These are phyloP conservation scores for Pseudozyma tsukubaensis DNA, from an alignment of 1,284 basidiomycete genomes.

Conservation along the genomic window DNA sequence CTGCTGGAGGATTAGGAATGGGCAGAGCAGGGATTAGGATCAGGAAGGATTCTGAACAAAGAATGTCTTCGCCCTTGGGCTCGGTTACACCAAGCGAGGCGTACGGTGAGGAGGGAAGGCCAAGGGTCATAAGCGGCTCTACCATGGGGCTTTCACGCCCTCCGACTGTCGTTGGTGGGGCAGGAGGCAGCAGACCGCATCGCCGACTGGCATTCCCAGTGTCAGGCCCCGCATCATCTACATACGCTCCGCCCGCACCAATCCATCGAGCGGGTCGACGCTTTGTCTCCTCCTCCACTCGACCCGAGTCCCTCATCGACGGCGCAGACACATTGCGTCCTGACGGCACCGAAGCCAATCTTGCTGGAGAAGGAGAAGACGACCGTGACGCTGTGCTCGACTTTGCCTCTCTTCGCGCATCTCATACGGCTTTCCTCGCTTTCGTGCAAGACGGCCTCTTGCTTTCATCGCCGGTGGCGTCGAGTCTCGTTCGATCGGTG, in stretches of 20 bases:
- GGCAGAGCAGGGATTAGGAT: constrained; percentile 18
- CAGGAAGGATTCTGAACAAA: no score
- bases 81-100: constrained; percentile 30
- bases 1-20: constrained; percentile 19
- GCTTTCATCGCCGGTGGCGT: constrained; percentile 75
- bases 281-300: constrained; percentile 36
- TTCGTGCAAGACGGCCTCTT: constrained; percentile 83
- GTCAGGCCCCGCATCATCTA: constrained; percentile 35
- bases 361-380: constrained; percentile 46
- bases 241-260: constrained; percentile 7
- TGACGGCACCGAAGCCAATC: constrained; percentile 8
- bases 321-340: constrained; percentile 28
- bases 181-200: constrained; percentile 8
- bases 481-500: constrained; percentile 77
- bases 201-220: constrained; percentile 41
- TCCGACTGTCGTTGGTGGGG: constrained; percentile 17
- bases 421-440: constrained; percentile 84
- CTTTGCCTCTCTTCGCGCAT: constrained; percentile 82
- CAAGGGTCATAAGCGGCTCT: constrained; percentile 21
- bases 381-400: constrained; percentile 70
- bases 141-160: constrained; percentile 16
- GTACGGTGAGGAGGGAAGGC: constrained; percentile 25
- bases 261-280: constrained; percentile 24
- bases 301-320: constrained; percentile 31
- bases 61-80: constrained; percentile 12